These are phyloP conservation scores for Hibiscus syriacus DNA, from an alignment of 345 rosid species.

Conservation along the genomic window DNA sequence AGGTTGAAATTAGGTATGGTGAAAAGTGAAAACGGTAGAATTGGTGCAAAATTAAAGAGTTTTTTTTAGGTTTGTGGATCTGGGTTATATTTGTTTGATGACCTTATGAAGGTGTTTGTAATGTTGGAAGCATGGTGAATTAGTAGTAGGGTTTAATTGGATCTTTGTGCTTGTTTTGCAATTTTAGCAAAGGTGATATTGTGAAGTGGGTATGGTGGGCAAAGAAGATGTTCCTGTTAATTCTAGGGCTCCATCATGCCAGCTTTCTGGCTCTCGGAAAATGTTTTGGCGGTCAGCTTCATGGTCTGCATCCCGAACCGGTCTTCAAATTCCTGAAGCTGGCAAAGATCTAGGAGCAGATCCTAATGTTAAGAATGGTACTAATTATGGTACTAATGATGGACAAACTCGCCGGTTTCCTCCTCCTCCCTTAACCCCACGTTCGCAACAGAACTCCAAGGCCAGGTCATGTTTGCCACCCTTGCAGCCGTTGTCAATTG, in stretches of 20 bases:
- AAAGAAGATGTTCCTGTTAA: slow-evolving; percentile 68
- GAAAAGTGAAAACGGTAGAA: slow-evolving; percentile 15
- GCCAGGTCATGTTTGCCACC: slow-evolving; percentile 93
- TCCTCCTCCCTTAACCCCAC: slow-evolving; percentile 66
- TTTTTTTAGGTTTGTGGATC: not conserved
- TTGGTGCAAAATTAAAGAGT: slow-evolving; percentile 11
- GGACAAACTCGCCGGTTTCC: slow-evolving; percentile 56
- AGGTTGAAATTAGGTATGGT: slow-evolving; percentile 3
- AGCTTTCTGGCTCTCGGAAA: slow-evolving; percentile 54
- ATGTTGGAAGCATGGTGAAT: slow-evolving; percentile 5
- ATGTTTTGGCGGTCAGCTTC: slow-evolving; percentile 96
- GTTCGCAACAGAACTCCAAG: slow-evolving; percentile 81
- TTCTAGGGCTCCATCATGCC: slow-evolving; percentile 40
- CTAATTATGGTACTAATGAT: slow-evolving; percentile 17
- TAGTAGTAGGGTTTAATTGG: slow-evolving; percentile 3
- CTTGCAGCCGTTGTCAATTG: slow-evolving; percentile 82
- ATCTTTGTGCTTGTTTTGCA: slow-evolving; percentile 18
- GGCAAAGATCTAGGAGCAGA: slow-evolving; percentile 39
- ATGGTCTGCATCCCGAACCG: slow-evolving; percentile 92
- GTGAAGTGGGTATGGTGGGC: slow-evolving; percentile 63
- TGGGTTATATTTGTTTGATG: not conserved
- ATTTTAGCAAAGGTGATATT: slow-evolving; percentile 6
- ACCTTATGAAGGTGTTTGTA: not conserved
- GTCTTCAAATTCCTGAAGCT: slow-evolving; percentile 40
- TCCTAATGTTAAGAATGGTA: slow-evolving; percentile 32